Evolutionary conservation across 129 eudicot species (phyloP), one percentile per base, ranked within the genome.

Genomic region (Artemisia annua): DNA sequence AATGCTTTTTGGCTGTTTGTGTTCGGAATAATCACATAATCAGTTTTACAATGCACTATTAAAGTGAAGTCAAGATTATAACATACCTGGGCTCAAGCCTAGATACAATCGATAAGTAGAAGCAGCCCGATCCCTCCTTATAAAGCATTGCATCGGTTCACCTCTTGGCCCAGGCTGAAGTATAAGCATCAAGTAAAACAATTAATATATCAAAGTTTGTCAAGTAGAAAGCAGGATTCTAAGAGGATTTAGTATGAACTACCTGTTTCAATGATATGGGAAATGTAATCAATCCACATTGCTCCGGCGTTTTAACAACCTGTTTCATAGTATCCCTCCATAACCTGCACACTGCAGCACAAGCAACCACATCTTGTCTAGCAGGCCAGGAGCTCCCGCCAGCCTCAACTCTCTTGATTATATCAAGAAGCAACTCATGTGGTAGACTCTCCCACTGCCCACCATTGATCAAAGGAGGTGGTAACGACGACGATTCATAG

Each of bases 181-280:
- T 54, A 57, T 48, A 66, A 24, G 26, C 1, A 71, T 28, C 49
- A 43, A 69, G 62, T 22, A 30, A 53, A 35, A 59, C n/a, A 51
- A 15, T 20, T 15, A 54, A 17, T 54, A 7, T 11, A n/a, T 51
- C 14, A 52, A 52, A 52, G n/a, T 52, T 52, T 39, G 9, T 39
- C 46, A 39, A 39, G n/a, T 3, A 6, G 18, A 14, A 52, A 14
- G 7, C 17, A 14, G 7, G 17, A 12, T 16, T 12, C 5, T 12
- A 3, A 52, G 15, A 52, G 17, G 5, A 52, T 52, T 14, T 12
- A 56, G 62, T 10, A 61, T 70, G n/a, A 54, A 22, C 4, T 58
- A 89, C 92, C 92, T 86, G 96, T 72, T 89, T 89, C 19, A 89
- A 55, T 15, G 96, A 86, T 74, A 80, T 75, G 62, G 96, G 96